Conservation (phyloP, 441 rosid genomes). For the Euphorbia celastroides region DNA sequence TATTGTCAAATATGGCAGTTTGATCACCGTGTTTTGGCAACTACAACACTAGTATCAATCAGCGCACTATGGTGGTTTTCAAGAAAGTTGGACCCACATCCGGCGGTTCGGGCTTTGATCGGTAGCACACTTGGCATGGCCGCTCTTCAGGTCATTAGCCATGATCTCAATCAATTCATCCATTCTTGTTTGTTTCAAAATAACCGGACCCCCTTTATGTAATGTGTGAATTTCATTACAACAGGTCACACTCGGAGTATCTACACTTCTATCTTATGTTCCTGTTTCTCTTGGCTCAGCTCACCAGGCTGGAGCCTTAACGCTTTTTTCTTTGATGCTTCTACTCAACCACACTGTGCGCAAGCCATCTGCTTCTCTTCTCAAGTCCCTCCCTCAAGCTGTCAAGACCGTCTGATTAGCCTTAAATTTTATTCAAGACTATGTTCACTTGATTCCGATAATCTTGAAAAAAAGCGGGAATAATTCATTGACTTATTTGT, state of each 20-base stretch:
- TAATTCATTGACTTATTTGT: neutral
- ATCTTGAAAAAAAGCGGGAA: neutral
- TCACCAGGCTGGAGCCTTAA: constrained; percentile 86
- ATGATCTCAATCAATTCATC: neutral
- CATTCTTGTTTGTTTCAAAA: neutral
- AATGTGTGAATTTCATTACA: neutral
- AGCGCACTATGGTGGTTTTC: constrained; percentile 43
- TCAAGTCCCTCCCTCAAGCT: constrained; percentile 72
- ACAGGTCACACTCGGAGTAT: constrained; percentile 80
- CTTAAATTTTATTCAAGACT: neutral
- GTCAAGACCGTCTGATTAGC: constrained; percentile 31
- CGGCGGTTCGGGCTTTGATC: constrained; percentile 66
- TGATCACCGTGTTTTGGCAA: constrained; percentile 78
- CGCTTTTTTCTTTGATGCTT: constrained; percentile 66
- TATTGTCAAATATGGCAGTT: constrained; percentile 35
- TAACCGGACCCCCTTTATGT: neutral
- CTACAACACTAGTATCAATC: constrained; percentile 45
- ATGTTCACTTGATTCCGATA: constrained; percentile 10
- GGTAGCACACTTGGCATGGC: constrained; percentile 81
- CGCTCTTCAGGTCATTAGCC: constrained; percentile 56
- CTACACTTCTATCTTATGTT: constrained; percentile 85
- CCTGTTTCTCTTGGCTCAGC: constrained; percentile 83
- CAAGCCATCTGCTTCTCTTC: constrained; percentile 63
- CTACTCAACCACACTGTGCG: constrained; percentile 78
- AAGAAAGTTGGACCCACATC: constrained; percentile 78